Base-by-base conservation (phyloP, 2,329 filamentous ascomycete genomes). In the Seiridium cupressi region DNA sequence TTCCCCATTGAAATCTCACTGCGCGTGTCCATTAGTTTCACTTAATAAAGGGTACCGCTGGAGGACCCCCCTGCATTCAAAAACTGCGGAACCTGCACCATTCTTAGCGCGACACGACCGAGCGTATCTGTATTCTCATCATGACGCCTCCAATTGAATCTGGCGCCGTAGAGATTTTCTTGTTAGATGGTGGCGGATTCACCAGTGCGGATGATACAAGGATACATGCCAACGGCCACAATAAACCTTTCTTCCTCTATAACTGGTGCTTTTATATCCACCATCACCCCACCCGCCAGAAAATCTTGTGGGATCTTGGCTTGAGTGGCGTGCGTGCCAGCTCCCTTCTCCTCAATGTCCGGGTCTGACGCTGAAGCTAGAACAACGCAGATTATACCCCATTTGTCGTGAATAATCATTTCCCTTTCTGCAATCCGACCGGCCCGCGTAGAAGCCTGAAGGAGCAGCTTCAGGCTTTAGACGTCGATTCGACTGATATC, bases 211-310 rank as follows among this genome's bases (percentile, higher is more conserved):
- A 55, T n/a, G 51, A 55, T n/a, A 44, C 51, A 5, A 55, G 38
- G 36, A 13, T 55, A 6, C 51, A 55, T 38, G n/a, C 18, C 18
- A 31, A 44, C 11, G 51, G 51, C 11, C 18, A 40, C 51, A 6
- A 36, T 5, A 31, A 8, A 13, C 51, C 51, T 4, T 55, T 55
- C 34, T 55, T 42, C 38, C 35, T 55, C 11, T 55, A 44, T 38
- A 38, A 55, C 51, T 55, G 51, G 51, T 55, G 10, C 18, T 55
- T 55, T 44, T 44, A 42, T 55, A 44, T 55, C 34, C 38, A 55
- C 38, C 51, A 55, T 36, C 11, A 26, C 2, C 2, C 51, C 4
- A 55, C 32, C 18, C 35, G 51, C 6, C 13, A 55, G 8, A 44
- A 32, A 13, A 31, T 55, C 9, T 31, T 55, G 18, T 55, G 51